Conservation (phyloP, 202 grass and related monocot genomes). For the Setaria italica region DNA sequence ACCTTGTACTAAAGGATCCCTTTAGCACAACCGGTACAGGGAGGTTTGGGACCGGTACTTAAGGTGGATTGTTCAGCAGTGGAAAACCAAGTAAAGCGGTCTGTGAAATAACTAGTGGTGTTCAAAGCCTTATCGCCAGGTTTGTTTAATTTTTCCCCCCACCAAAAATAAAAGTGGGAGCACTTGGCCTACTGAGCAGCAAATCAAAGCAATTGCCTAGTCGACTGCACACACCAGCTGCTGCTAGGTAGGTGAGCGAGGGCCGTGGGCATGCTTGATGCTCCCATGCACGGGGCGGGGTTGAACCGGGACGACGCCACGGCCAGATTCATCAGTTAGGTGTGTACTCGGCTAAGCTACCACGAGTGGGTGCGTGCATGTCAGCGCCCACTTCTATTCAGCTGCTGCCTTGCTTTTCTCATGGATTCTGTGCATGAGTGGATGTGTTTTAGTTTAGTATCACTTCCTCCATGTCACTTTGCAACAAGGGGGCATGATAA, state of each 20-base stretch:
- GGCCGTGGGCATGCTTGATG: background rate
- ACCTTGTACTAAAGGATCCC: no score
- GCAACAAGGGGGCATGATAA: background rate
- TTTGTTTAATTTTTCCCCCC: background rate
- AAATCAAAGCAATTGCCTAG: conserved; percentile 19
- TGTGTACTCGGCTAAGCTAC: background rate
- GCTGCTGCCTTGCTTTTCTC: background rate
- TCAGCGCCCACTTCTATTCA: conserved; percentile 14
- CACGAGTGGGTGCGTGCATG: conserved; percentile 6
- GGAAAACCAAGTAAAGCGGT: background rate
- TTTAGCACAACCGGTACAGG: no score
- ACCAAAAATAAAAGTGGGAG: conserved; percentile 38
- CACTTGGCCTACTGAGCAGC: conserved; percentile 19
- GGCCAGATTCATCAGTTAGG: conserved; percentile 42
- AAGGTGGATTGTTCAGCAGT: no score
- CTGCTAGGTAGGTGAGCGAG: background rate
- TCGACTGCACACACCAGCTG: conserved; percentile 2
- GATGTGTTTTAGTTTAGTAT: background rate
- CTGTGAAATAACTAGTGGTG: conserved; percentile 18
- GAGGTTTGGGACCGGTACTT: no score
- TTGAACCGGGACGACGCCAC: conserved; percentile 12
- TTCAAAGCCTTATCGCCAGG: conserved; percentile 38
- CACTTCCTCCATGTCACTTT: conserved; percentile 4
- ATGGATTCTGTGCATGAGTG: background rate
- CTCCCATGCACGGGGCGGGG: background rate